These are phyloP conservation scores for Naegleria gruberi DNA, from an alignment of 208 protist species.

Conservation along the genomic window DNA sequence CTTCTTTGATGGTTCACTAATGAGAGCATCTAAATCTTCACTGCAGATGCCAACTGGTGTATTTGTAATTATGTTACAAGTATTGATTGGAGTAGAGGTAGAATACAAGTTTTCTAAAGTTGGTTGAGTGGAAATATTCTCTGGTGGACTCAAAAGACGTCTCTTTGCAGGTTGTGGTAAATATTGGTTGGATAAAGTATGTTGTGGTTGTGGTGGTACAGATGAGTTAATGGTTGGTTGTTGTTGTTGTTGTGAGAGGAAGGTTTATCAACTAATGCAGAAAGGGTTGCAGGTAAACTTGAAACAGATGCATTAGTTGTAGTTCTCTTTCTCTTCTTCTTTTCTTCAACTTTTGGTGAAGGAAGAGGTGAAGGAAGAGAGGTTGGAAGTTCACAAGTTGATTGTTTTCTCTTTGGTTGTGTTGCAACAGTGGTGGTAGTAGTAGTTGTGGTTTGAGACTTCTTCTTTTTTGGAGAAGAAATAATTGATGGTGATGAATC, in stretches of 20 bases:
- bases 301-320: not conserved
- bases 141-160: not conserved
- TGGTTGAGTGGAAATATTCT: not conserved
- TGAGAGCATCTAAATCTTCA: not conserved
- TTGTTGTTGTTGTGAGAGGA: too few relatives aligned
- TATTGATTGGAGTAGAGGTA: not conserved
- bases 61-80: not conserved
- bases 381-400: not conserved
- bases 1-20: not conserved
- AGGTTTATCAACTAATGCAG: too few relatives aligned
- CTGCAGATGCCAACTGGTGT: not conserved
- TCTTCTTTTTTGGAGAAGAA: not conserved
- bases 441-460: too few relatives aligned
- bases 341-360: not conserved
- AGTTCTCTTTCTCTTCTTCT: not conserved
- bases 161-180: not conserved
- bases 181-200: too few relatives aligned
- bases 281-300: not conserved
- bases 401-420: not conserved
- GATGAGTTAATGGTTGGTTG: too few relatives aligned
- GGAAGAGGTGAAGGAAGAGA: not conserved
- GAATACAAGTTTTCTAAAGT: not conserved
- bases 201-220: too few relatives aligned
- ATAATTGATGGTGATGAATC: not conserved
- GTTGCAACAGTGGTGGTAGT: too few relatives aligned